Conservation (phyloP, 108 stramenopile genomes). For the Thalassiosira profunda region DNA sequence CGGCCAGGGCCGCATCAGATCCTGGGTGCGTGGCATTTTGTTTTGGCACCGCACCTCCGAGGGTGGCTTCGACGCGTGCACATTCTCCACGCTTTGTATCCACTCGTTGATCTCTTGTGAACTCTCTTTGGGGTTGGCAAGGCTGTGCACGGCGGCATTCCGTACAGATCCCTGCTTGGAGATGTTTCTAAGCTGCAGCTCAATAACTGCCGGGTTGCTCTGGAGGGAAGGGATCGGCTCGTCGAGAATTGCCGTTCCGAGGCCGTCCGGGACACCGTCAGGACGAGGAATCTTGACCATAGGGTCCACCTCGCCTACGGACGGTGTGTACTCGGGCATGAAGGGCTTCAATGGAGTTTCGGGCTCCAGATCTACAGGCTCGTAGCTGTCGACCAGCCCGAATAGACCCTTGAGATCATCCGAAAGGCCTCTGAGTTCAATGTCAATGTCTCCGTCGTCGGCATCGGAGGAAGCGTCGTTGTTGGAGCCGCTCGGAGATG, state of each 20-base stretch:
- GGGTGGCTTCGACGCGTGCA: constrained; percentile 69
- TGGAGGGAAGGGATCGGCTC: constrained; percentile 72
- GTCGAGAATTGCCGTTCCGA: constrained; percentile 76
- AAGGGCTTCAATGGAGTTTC: constrained; percentile 81
- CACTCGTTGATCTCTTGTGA: constrained; percentile 74
- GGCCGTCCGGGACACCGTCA: constrained; percentile 60
- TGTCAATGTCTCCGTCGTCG: background rate
- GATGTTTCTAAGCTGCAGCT: constrained; percentile 76
- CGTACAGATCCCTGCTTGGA: constrained; percentile 53
- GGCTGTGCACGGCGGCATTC: constrained; percentile 49
- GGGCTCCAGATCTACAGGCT: constrained; percentile 78
- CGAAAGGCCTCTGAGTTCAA: constrained; percentile 25
- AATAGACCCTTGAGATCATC: constrained; percentile 57
- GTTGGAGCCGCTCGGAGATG: constrained; percentile 4
- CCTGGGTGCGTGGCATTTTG: constrained; percentile 77
- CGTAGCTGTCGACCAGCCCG: constrained; percentile 61
- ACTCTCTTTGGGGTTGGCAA: constrained; percentile 71
- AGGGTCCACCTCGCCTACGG: constrained; percentile 89
- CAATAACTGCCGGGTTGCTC: constrained; percentile 80
- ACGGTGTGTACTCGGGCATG: constrained; percentile 85
- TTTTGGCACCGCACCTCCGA: constrained; percentile 63
- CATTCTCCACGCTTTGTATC: constrained; percentile 73
- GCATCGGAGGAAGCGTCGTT: constrained; percentile 11
- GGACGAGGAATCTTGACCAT: constrained; percentile 84
- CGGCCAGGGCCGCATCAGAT: constrained; percentile 84